Evolutionary conservation across 2,329 filamentous ascomycete species (phyloP), one percentile per base, ranked within the genome.

Genomic region (Penicillium aurantiogriseum): DNA sequence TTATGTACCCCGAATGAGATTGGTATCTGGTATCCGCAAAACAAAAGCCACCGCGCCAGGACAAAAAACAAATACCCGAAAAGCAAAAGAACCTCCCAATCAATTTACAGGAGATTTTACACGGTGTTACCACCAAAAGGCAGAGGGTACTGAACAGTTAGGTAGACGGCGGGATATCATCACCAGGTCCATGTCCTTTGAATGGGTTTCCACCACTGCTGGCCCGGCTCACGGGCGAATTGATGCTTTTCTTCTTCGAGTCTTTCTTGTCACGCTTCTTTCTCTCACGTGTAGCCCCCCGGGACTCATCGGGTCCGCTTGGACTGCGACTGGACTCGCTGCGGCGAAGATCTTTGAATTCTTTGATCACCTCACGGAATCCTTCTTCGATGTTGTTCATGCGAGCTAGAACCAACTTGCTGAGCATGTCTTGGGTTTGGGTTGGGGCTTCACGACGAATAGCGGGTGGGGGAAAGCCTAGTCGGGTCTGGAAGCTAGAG

Each of bases 301-400:
- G 65, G n/a, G 64, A 53, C 23, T 72, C 70, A 42, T 71, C 70
- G 4, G 61, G 56, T 29, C 63, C 63, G 42, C 66, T 71, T 27
- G 67, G 66, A 27, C 69, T 71, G 17, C 67, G 69, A 46, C 66
- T 71, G 1, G 67, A 67, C 27, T 73, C 61, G 72, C 74, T 74
- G 79, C 84, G 71, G 84, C 76, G 61, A 23, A 77, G 64, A 51
- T 86, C 85, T 60, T 89, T 86, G 72, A 96, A 88, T 73, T 94
- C 91, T 61, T 85, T 86, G 56, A 92, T 84, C n/a, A 96, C 88
- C 58, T 96, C 91, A 2, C 89, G 84, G 72, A 97, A 93, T 15
- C 92, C 89, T 74, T 96, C 91, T 72, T 97, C 92, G 2, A 97
- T 81, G 8, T 89, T 93, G 72, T 94, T 94, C 91, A 97, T 97